Evolutionary conservation across 78 protist genomes (phyloP).

Genomic region (Emiliania huxleyi): DNA sequence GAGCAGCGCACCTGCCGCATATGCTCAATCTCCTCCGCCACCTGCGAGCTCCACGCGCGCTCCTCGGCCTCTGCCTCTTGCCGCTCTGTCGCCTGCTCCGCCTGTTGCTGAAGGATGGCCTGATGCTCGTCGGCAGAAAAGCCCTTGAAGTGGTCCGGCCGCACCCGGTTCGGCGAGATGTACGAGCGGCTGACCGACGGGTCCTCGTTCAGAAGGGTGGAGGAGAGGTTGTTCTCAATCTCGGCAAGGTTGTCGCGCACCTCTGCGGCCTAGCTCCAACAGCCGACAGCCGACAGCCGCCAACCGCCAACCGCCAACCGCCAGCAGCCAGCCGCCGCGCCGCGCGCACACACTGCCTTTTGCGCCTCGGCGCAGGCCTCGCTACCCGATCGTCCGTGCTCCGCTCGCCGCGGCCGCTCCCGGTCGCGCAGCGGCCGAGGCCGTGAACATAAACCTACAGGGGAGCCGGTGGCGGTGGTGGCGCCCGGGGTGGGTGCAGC

Average conservation of each 20-base stretch:
- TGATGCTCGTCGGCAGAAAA: neutral
- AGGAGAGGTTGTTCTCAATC: neutral
- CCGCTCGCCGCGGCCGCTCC: too few relatives aligned
- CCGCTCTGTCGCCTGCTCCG: neutral
- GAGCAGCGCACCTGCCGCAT: neutral
- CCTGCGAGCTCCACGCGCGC: neutral
- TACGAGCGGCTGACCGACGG: neutral
- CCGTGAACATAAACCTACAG: too few relatives aligned
- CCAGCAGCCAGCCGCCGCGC: too few relatives aligned
- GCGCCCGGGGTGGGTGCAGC: too few relatives aligned
- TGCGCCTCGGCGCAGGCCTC: too few relatives aligned
- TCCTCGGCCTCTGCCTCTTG: neutral
- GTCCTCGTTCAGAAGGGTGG: neutral
- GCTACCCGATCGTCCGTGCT: too few relatives aligned
- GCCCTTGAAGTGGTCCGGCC: neutral
- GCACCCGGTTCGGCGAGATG: neutral
- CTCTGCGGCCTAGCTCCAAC: neutral
- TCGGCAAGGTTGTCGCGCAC: neutral
- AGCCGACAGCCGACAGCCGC: too few relatives aligned
- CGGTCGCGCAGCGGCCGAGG: too few relatives aligned
- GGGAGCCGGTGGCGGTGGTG: too few relatives aligned
- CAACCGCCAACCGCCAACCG: too few relatives aligned
- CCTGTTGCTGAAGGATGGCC: neutral
- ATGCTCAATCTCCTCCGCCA: neutral
- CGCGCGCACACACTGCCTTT: too few relatives aligned